Base-by-base conservation (phyloP, 176 grass and related monocot species). In the Aechmea fasciata region DNA sequence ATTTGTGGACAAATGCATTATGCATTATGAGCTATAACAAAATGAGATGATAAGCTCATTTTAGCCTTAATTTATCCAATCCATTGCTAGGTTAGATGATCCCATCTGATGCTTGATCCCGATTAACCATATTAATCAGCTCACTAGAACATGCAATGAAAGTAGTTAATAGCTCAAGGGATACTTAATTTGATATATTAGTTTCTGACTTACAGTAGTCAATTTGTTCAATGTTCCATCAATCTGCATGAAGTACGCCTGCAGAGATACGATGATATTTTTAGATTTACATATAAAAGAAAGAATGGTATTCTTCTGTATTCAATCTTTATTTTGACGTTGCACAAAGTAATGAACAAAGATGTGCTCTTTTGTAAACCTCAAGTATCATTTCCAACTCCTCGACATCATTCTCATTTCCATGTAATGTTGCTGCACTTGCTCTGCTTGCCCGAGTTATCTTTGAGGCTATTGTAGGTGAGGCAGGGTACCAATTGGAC, bases 241-340 rank as follows among this genome's bases (percentile, higher is more conserved):
- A 69, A 99, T 90, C 85, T 99, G 95, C 95, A 99, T 93, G 84
- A 99, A 93, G 82, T 99, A 99, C 65, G 87, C 95, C 95, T 99
- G 87, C 75, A 88, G 62, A 83, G 55, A 51, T 81, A 15, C 13
- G 67, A 49, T 73, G 17, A 67, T 8, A 73, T 9, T 9, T 41
- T 59, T 59, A 59, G 54, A 10, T 59, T 59, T 59, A 0, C 11
- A 54, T 54, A 54, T 54, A 13, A 18, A 18, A n/a, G 13, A 17
- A n/a, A 18, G 54, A 17, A 57, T 10, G 18, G 0, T 17, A 17
- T 59, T 59, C 19, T 10, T 59, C 19, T 59, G 3, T 20, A 18
- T 59, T 59, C 2, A 19, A 59, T 59, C 8, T 59, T 9, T 59
- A n/a, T 20, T 59, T 59, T 59, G 55, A 59, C 6, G 0, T 18